These are phyloP conservation scores for Ceratocystis colombiana DNA, from an alignment of 2,329 filamentous ascomycete genomes.

Conservation along the genomic window DNA sequence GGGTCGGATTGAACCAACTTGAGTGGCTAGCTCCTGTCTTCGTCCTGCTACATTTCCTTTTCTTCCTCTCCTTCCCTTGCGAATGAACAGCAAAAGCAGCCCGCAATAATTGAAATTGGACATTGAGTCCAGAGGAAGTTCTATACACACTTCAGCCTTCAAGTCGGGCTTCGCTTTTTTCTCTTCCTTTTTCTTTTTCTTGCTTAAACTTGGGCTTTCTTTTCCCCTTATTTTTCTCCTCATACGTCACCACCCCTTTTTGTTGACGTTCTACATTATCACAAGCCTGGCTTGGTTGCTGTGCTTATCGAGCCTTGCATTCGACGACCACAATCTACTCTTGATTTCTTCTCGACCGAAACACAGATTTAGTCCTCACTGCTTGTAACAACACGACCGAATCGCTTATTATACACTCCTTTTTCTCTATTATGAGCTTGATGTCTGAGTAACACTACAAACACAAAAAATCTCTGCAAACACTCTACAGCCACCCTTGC, in stretches of 20 bases:
- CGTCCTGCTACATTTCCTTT: conserved; percentile 1
- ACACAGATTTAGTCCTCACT: neutral
- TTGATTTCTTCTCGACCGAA: neutral
- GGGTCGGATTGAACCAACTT: neutral
- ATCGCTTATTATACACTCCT: neutral
- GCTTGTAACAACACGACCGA: neutral
- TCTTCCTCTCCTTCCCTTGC: neutral
- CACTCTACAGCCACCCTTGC: neutral
- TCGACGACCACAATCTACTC: neutral
- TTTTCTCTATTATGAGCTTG: conserved; percentile 13
- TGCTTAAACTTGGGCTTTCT: neutral
- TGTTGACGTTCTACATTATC: conserved; percentile 2
- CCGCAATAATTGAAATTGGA: neutral
- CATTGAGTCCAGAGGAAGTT: neutral
- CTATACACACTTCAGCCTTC: neutral
- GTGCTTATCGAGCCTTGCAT: neutral
- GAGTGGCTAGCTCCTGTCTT: neutral
- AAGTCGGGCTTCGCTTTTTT: neutral
- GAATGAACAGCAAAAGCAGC: neutral
- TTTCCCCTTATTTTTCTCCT: neutral
- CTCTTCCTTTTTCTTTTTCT: neutral
- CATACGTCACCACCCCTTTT: conserved; percentile 13
- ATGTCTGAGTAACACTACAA: neutral
- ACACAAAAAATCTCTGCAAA: conserved; percentile 1
- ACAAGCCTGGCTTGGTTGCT: conserved; percentile 8